Conservation (phyloP, 2,329 filamentous ascomycete species). For the Ceratocystis eucalypticola region DNA sequence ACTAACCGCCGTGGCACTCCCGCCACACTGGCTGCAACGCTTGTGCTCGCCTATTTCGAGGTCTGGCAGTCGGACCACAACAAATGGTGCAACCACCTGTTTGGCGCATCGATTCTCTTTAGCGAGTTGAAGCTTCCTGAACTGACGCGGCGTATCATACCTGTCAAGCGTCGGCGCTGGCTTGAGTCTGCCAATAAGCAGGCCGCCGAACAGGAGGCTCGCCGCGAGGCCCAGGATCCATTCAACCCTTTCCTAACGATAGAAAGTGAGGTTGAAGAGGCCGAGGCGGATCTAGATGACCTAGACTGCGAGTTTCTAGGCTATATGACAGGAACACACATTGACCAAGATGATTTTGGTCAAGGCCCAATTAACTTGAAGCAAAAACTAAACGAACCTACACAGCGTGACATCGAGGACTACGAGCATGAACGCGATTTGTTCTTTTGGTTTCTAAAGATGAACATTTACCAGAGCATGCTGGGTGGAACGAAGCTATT, state of each 20-base stretch:
- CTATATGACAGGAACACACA: slow-evolving; percentile 30
- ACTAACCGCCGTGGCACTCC: slow-evolving; percentile 56
- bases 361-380: slow-evolving; percentile 27
- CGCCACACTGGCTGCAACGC: slow-evolving; percentile 73
- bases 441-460: slow-evolving; percentile 93
- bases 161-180: slow-evolving; percentile 39
- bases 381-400: slow-evolving; percentile 29
- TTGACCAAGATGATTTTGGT: slow-evolving; percentile 30
- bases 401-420: slow-evolving; percentile 55
- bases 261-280: slow-evolving; percentile 20
- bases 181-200: slow-evolving; percentile 29
- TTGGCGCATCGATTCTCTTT: slow-evolving; percentile 70
- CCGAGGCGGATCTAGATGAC: slow-evolving; percentile 26
- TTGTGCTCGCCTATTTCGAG: slow-evolving; percentile 83
- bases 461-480: slow-evolving; percentile 84
- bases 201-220: slow-evolving; percentile 3
- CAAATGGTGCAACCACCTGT: slow-evolving; percentile 89
- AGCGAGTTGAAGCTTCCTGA: slow-evolving; percentile 66
- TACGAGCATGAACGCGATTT: slow-evolving; percentile 75
- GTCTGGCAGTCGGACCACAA: slow-evolving; percentile 88
- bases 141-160: slow-evolving; percentile 58
- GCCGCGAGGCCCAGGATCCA: slow-evolving; percentile 22
- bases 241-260: slow-evolving; percentile 23
- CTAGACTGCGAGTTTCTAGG: slow-evolving; percentile 32
- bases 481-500: slow-evolving; percentile 73